Evolutionary conservation across 2,329 filamentous ascomycete genomes (phyloP), one percentile per base, ranked within the genome.

Genomic region (Hypoxylon sp.): DNA sequence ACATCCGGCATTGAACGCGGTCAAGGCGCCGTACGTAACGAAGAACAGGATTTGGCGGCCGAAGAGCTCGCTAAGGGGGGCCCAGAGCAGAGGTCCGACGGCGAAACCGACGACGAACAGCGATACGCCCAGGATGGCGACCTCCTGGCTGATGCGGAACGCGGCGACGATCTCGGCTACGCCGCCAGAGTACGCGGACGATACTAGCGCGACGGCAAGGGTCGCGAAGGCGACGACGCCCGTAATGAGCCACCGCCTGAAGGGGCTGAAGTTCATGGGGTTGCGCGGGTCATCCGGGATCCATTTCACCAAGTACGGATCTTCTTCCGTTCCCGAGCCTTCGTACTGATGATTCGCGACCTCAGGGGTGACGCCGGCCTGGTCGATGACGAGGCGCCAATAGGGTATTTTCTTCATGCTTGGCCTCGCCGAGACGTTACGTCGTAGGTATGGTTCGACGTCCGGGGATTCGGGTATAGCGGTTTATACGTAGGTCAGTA

Each of bases 241-340:
- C 1, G 88, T 89, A 64, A 90, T 85, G 24, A 74, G 72, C 89
- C 90, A 93, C 78, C 91, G 91, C 75, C 83, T 84, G 14, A 73
- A 59, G 1, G 71, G 65, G n/a, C 82, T 78, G 71, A 87, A 90
- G 54, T 80, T 79, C 81, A 89, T 84, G 0, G 90, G 89, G 75
- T 92, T 90, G 64, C 85, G 83, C 8, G 85, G 84, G 74, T 93
- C 91, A 44, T 87, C 76, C 9, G 85, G 83, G n/a, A 91, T 84
- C 79, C 88, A 93, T 53, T 85, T 84, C 64, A 92, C 88, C 18
- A 87, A 77, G 67, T 86, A 93, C 0, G 91, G 90, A 50, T 89
- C 86, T 40, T 88, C 85, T 9, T 82, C 75, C 0, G 90, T 93
- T 56, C 91, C 91, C 4, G 83, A 76, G 22, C 89, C 89, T 7